These are phyloP conservation scores for Backusella westeae DNA, from an alignment of 192 early-diverging fungal genomes.

Conservation along the genomic window DNA sequence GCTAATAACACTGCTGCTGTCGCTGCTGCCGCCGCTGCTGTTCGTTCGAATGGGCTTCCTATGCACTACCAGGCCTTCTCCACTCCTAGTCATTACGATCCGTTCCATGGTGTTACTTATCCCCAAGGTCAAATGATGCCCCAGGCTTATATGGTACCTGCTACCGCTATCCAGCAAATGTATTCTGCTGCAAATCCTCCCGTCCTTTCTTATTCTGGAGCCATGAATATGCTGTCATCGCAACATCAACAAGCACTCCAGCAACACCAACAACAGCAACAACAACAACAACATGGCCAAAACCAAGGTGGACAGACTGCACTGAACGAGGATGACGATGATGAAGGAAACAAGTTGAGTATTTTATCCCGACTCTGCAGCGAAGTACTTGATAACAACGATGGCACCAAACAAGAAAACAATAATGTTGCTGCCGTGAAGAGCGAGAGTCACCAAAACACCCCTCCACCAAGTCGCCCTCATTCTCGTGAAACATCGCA, in stretches of 20 bases:
- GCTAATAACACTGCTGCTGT: neutral
- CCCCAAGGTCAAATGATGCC: conserved; percentile 13
- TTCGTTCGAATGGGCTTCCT: conserved; percentile 10
- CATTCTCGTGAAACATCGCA: conserved; percentile 30
- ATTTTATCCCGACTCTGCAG: conserved; percentile 36
- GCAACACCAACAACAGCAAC: neutral
- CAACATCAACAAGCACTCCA: conserved; percentile 10
- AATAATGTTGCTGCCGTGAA: neutral
- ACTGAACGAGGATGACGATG: conserved; percentile 14
- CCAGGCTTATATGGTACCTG: conserved; percentile 22
- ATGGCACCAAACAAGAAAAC: conserved; percentile 16
- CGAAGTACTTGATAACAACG: conserved; percentile 25
- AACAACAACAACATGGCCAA: conserved; percentile 19
- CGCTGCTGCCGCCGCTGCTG: neutral
- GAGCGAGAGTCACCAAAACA: conserved; percentile 11
- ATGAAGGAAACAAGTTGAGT: conserved; percentile 32
- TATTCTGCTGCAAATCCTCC: conserved; percentile 11
- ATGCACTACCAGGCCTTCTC: conserved; percentile 21
- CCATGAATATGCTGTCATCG: conserved; percentile 27
- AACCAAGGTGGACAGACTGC: neutral
- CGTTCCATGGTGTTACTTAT: conserved; percentile 17
- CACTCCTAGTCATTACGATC: conserved; percentile 12
- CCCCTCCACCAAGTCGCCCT: conserved; percentile 30
- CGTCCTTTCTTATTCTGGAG: conserved; percentile 9
- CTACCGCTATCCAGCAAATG: conserved; percentile 23